Evolutionary conservation across 371 early-diverging fungal genomes (phyloP).

Genomic region (Rhizomucor miehei): DNA sequence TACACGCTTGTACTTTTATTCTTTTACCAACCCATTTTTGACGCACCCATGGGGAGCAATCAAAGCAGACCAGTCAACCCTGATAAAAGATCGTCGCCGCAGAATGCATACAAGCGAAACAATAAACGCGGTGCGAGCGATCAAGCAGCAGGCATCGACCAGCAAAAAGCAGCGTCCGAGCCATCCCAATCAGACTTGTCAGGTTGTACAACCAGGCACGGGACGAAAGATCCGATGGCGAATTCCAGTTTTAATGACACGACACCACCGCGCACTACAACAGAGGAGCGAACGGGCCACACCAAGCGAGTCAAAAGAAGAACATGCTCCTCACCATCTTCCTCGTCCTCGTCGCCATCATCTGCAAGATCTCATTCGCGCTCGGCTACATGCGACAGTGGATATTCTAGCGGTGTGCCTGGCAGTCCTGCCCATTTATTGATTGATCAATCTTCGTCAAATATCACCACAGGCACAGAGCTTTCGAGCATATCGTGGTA

Average conservation of each 20-base stretch:
- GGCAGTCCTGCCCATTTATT: too few species aligned
- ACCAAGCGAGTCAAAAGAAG: conserved; percentile 1
- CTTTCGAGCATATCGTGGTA: conserved; percentile 9
- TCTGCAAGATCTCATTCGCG: too few species aligned
- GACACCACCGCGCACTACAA: conserved; percentile 4
- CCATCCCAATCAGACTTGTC: conserved; percentile 4
- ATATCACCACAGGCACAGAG: conserved; percentile 11
- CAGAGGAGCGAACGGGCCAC: background rate
- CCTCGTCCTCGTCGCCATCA: too few species aligned
- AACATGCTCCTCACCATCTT: background rate
- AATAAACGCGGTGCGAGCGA: too few species aligned
- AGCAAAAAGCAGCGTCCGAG: conserved; percentile 3
- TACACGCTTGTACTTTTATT: conserved; percentile 1
- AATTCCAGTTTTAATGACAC: conserved; percentile 13
- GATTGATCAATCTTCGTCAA: too few species aligned
- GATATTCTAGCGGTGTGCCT: conserved; percentile 5
- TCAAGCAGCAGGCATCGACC: too few species aligned
- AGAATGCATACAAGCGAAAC: too few species aligned
- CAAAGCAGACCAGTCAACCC: conserved; percentile 8
- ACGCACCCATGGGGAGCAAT: conserved; percentile 13
- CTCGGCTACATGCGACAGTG: conserved; percentile 4
- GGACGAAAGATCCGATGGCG: conserved; percentile 16
- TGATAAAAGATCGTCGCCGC: too few species aligned
- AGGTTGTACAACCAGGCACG: conserved; percentile 20
- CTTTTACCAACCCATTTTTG: background rate